phyloP scores from a whole-genome alignment of 2,329 filamentous ascomycete genomes.

The Ceratocystiopsis sp. region DNA sequence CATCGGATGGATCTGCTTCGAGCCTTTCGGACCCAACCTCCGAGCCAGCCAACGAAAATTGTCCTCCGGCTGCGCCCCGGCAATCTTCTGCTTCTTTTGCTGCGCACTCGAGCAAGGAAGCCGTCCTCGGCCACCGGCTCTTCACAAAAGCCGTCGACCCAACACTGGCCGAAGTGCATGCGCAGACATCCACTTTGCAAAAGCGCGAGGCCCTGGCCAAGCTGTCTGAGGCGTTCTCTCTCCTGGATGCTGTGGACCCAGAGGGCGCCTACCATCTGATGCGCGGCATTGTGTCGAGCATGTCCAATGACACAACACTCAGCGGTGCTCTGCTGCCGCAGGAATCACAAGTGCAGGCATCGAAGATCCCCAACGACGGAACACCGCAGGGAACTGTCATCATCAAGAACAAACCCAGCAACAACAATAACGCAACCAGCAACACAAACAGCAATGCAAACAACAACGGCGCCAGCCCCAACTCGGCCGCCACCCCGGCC shows the following conservation, averaged over 20 bases:
- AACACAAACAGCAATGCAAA: slow-evolving; percentile 19
- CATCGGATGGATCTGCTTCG: slow-evolving; percentile 46
- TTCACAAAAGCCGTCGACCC: slow-evolving; percentile 73
- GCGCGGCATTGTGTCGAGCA: slow-evolving; percentile 55
- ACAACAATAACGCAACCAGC: slow-evolving; percentile 12
- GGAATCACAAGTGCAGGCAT: neutral
- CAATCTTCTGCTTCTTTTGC: slow-evolving; percentile 11
- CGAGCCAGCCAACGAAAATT: slow-evolving; percentile 39
- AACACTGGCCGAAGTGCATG: slow-evolving; percentile 67
- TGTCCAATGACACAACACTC: slow-evolving; percentile 54
- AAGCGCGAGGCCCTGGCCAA: slow-evolving; percentile 73
- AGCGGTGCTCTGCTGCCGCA: slow-evolving; percentile 28
- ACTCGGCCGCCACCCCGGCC: slow-evolving; percentile 5
- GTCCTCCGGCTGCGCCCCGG: slow-evolving; percentile 26
- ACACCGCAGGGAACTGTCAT: slow-evolving; percentile 39
- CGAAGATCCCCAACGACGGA: slow-evolving; percentile 23
- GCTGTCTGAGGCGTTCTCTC: slow-evolving; percentile 71
- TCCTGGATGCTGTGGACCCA: slow-evolving; percentile 72
- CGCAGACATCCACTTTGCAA: slow-evolving; percentile 48
- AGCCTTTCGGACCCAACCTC: slow-evolving; percentile 5
- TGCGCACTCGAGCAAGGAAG: slow-evolving; percentile 59
- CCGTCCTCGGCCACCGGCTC: slow-evolving; percentile 60
- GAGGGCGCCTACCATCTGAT: slow-evolving; percentile 81
- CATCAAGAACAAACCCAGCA: slow-evolving; percentile 29
- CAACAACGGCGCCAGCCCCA: slow-evolving; percentile 13